Percentiles rank a stretch among this genome's conserved stretches.
These are phyloP conservation scores for Chamaecyparis obtusa DNA, from an alignment of 75 land plant species.

Conservation along the genomic window DNA sequence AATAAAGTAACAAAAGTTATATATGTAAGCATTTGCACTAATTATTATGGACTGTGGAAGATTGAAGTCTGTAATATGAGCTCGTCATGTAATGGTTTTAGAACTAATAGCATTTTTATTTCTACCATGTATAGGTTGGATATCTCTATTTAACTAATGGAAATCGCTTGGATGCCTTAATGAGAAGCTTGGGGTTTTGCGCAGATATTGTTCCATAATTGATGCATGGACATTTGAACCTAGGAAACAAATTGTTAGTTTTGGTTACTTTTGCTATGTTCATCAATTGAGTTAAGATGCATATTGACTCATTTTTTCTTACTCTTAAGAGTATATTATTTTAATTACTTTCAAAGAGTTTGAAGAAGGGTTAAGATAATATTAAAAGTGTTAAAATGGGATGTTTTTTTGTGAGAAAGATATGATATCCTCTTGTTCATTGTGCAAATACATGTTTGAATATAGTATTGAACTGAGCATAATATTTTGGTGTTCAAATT, in stretches of 20 bases:
- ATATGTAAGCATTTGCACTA: not conserved
- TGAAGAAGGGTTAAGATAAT: not conserved
- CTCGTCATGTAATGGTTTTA: not conserved
- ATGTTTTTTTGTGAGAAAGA: not conserved
- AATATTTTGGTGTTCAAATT: not conserved
- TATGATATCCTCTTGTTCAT: not conserved
- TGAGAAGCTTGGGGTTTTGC: constrained; percentile 74
- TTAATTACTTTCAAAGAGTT: too few relatives aligned
- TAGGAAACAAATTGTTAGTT: not conserved
- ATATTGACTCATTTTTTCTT: too few relatives aligned
- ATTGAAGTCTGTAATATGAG: too few relatives aligned
- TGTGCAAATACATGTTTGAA: not conserved
- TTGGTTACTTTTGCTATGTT: not conserved
- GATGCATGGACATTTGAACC: not conserved
- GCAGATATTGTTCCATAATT: constrained; percentile 17
- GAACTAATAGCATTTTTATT: constrained; percentile 16
- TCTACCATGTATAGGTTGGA: constrained; percentile 52
- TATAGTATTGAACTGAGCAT: not conserved
- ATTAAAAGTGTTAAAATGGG: not conserved
- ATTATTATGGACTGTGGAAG: not conserved
- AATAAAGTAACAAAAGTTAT: not conserved
- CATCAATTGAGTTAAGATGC: not conserved
- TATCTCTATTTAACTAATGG: constrained; percentile 81
- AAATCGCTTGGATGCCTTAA: constrained; percentile 73
- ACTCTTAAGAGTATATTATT: too few relatives aligned